phyloP scores from a whole-genome alignment of 176 grass and related monocot species.

The Oryza meyeriana region DNA sequence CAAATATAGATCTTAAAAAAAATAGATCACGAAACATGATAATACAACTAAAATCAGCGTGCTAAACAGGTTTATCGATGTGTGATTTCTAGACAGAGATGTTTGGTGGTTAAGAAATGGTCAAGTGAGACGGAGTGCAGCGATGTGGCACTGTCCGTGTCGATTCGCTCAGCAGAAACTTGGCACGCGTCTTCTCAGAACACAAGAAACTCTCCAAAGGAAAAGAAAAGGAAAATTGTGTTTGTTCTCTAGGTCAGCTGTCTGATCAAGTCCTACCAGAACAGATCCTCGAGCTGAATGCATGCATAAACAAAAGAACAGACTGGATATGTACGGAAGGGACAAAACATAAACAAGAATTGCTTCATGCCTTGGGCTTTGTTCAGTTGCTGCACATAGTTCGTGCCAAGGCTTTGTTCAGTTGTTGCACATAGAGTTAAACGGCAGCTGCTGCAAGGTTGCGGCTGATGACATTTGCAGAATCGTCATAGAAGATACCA shows the following conservation, averaged over 20 bases:
- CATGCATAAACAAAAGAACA: not conserved
- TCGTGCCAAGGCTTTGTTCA: no score
- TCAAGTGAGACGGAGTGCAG: not conserved
- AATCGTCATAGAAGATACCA: no score
- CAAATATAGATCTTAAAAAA: no score
- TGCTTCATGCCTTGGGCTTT: not conserved
- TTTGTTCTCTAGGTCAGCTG: slow-evolving; percentile 26
- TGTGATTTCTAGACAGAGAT: not conserved
- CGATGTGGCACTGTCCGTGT: not conserved
- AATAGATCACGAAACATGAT: no score
- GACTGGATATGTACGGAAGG: not conserved
- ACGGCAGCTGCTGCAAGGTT: no score
- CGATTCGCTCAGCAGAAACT: not conserved
- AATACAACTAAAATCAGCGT: no score
- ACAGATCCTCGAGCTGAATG: not conserved
- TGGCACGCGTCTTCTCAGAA: not conserved
- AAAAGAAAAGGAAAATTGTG: no score
- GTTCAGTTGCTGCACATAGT: no score
- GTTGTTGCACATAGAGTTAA: no score
- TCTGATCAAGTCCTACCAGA: slow-evolving; percentile 9
- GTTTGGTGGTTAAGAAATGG: not conserved
- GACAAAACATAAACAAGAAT: not conserved
- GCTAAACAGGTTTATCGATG: no score
- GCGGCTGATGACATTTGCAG: no score
- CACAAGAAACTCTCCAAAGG: not conserved